Evolutionary conservation across 73 alveolate species (phyloP).

Genomic region (Paramecium primaurelia): DNA sequence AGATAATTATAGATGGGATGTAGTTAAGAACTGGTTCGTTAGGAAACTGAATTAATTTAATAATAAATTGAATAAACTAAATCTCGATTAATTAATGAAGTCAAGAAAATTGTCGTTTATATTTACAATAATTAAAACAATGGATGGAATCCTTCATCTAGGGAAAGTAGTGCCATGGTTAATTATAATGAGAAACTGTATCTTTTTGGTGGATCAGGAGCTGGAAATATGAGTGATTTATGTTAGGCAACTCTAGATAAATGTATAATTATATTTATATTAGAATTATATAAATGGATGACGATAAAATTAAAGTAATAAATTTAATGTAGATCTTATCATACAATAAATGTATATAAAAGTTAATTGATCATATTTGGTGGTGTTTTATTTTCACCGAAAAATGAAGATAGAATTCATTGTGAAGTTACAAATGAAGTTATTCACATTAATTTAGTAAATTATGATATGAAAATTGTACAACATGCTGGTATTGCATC

Average conservation of each 20-base stretch:
- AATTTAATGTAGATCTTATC: neutral
- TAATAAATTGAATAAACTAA: neutral
- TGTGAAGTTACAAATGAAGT: neutral
- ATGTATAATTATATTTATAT: neutral
- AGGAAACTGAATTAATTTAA: neutral
- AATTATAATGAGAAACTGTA: neutral
- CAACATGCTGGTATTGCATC: neutral
- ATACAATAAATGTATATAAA: neutral
- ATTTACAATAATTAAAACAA: neutral
- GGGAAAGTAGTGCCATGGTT: neutral
- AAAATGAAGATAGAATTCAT: neutral
- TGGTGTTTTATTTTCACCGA: neutral
- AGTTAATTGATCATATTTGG: neutral
- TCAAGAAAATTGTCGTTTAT: neutral
- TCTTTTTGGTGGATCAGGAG: constrained; percentile 22
- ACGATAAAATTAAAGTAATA: neutral
- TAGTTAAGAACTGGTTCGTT: neutral
- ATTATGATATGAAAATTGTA: neutral
- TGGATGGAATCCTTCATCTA: neutral
- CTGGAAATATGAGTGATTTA: neutral
- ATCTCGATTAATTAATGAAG: neutral
- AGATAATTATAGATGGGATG: neutral
- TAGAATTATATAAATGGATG: constrained; percentile 6
- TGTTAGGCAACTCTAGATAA: neutral
- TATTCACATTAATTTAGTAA: neutral